Percentiles rank a stretch among this genome's conserved stretches.
Conservation (phyloP, 495 filamentous ascomycete species). For the Penicillium lagena region DNA sequence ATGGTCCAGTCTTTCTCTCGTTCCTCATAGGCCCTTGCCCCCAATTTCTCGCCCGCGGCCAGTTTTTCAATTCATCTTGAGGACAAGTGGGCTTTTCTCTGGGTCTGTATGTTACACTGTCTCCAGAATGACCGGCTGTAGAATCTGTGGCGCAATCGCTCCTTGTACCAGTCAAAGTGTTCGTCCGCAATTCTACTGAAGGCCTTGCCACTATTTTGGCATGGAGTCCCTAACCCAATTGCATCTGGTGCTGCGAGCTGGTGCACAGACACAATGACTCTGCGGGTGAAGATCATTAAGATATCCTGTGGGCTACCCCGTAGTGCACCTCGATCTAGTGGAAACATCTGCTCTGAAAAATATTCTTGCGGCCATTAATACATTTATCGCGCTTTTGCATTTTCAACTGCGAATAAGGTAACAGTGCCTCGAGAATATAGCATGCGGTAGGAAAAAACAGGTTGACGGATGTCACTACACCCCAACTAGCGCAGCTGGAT, state of each 20-base stretch:
- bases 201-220: constrained; percentile 39
- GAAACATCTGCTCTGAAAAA: constrained; percentile 26
- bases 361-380: constrained; percentile 6
- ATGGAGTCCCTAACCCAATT: constrained; percentile 39
- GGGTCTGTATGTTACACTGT: constrained; percentile 16
- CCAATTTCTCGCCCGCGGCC: too few species aligned
- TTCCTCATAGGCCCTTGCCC: too few species aligned
- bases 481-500: constrained; percentile 10
- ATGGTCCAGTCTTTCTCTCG: too few species aligned
- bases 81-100: constrained; percentile 1
- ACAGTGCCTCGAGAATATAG: constrained; percentile 25
- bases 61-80: background rate
- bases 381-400: constrained; percentile 3
- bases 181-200: constrained; percentile 34
- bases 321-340: constrained; percentile 32
- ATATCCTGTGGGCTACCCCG: constrained; percentile 40
- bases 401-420: constrained; percentile 19
- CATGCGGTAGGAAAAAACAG: constrained; percentile 22
- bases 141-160: background rate
- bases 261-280: constrained; percentile 21
- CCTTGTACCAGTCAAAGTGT: constrained; percentile 17
- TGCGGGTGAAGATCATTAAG: constrained; percentile 36
- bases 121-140: constrained; percentile 5
- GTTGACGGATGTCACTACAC: constrained; percentile 11
- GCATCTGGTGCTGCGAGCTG: constrained; percentile 39